Evolutionary conservation across 768 basidiomycete species (phyloP).

Genomic region (Russula sp.): DNA sequence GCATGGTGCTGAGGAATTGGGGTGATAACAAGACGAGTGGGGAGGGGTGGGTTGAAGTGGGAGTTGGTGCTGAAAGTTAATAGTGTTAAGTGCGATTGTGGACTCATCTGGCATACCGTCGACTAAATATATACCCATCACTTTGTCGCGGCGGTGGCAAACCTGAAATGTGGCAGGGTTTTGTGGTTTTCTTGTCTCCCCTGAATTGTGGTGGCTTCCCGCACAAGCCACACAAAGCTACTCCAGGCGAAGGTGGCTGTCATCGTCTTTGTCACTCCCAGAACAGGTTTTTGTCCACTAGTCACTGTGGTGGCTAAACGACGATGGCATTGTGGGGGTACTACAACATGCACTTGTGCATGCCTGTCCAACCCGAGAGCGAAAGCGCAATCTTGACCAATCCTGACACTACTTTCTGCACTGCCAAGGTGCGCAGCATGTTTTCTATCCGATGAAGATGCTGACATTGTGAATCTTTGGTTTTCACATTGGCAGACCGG

Average conservation of each 20-base stretch:
- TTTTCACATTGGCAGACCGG: too few relatives aligned
- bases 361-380: too few relatives aligned
- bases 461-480: not conserved
- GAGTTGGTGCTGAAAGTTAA: not conserved
- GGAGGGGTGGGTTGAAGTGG: not conserved
- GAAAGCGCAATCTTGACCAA: not conserved
- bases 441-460: not conserved
- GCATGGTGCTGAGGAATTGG: not conserved
- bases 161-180: not conserved
- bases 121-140: not conserved
- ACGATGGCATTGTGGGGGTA: too few relatives aligned
- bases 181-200: not conserved
- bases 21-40: not conserved
- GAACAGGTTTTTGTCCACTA: too few relatives aligned
- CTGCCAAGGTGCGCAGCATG: slow-evolving; percentile 18
- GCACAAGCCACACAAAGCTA: not conserved
- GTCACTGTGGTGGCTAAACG: not conserved
- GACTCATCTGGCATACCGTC: not conserved
- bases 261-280: not conserved
- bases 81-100: not conserved
- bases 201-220: not conserved
- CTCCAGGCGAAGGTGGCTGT: too few relatives aligned
- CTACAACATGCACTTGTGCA: too few relatives aligned
- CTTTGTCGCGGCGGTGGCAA: not conserved
- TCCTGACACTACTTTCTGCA: slow-evolving; percentile 35